Percentiles rank a stretch among this genome's conserved stretches.
These are phyloP conservation scores for Apiospora saccharicola DNA, from an alignment of 2,329 filamentous ascomycete genomes.

Conservation along the genomic window DNA sequence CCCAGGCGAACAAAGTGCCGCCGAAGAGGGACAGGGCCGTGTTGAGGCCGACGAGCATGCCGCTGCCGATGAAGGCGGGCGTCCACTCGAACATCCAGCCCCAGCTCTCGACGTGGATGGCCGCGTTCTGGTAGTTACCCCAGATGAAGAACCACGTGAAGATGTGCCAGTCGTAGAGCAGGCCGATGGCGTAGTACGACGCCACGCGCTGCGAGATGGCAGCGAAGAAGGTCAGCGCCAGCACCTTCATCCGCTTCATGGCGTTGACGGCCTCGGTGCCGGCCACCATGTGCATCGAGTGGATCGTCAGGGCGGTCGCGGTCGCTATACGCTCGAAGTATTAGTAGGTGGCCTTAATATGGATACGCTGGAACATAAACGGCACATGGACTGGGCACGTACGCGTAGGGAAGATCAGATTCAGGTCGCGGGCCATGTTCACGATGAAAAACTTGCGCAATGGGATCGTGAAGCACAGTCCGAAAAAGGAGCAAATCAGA, in stretches of 20 bases:
- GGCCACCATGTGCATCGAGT: constrained; percentile 62
- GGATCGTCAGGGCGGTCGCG: constrained; percentile 66
- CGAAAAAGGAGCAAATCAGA: constrained; percentile 69
- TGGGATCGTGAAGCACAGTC: constrained; percentile 68
- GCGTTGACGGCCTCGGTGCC: constrained; percentile 57
- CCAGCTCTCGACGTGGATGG: constrained; percentile 64
- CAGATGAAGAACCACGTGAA: constrained; percentile 64
- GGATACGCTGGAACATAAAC: neutral
- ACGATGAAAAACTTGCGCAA: constrained; percentile 74
- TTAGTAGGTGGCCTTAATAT: neutral
- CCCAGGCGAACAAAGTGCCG: constrained; percentile 63
- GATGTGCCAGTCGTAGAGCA: constrained; percentile 64
- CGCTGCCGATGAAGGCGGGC: constrained; percentile 65
- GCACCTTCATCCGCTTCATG: constrained; percentile 62
- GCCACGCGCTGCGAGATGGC: constrained; percentile 60
- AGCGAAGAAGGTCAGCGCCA: constrained; percentile 55
- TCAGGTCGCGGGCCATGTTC: constrained; percentile 66
- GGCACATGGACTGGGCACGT: neutral
- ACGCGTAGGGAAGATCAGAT: constrained; percentile 63
- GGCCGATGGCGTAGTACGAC: constrained; percentile 64
- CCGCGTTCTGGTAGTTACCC: constrained; percentile 57
- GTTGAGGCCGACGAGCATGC: constrained; percentile 66
- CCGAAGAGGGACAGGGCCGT: constrained; percentile 64
- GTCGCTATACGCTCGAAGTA: constrained; percentile 44
- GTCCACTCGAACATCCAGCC: constrained; percentile 66